Evolutionary conservation across 1,139 yeast species (phyloP).

Genomic region (Scheffersomyces quercinus): DNA sequence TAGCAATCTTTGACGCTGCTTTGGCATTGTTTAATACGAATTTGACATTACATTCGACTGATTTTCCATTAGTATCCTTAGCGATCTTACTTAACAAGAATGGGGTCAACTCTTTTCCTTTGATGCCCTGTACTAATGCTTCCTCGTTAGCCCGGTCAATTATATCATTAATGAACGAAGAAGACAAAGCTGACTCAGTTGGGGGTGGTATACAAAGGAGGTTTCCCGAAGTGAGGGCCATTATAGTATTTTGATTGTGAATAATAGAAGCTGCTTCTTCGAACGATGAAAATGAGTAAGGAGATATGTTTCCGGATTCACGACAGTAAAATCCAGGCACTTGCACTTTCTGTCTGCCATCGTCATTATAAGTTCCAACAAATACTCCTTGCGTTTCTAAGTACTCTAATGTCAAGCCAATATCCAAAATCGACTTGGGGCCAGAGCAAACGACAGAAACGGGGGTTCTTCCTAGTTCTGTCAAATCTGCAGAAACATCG

Average conservation of each 20-base stretch:
- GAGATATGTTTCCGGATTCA: constrained; percentile 73
- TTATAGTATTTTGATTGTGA: constrained; percentile 47
- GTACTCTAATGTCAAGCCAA: constrained; percentile 79
- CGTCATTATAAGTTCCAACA: constrained; percentile 51
- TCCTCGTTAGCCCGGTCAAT: constrained; percentile 59
- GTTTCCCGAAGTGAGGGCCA: constrained; percentile 65
- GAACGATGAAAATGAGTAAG: constrained; percentile 57
- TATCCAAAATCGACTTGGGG: constrained; percentile 83
- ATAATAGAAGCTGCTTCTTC: constrained; percentile 64
- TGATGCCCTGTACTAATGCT: constrained; percentile 54
- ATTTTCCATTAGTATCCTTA: constrained; percentile 62
- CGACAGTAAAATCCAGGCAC: constrained; percentile 87
- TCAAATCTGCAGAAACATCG: constrained; percentile 87
- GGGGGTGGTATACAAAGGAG: constrained; percentile 88
- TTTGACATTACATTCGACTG: constrained; percentile 69
- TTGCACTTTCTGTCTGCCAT: constrained; percentile 25
- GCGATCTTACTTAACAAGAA: constrained; percentile 68
- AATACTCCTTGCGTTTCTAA: constrained; percentile 85
- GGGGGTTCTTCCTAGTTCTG: constrained; percentile 79
- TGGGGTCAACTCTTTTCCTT: constrained; percentile 81
- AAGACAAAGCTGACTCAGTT: constrained; percentile 55
- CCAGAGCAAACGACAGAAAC: constrained; percentile 91
- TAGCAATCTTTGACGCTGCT: constrained; percentile 69
- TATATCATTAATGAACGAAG: constrained; percentile 51
- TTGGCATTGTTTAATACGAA: constrained; percentile 79